These are phyloP conservation scores for Carex littledalei DNA, from an alignment of 176 grass and related monocot species.

Conservation along the genomic window DNA sequence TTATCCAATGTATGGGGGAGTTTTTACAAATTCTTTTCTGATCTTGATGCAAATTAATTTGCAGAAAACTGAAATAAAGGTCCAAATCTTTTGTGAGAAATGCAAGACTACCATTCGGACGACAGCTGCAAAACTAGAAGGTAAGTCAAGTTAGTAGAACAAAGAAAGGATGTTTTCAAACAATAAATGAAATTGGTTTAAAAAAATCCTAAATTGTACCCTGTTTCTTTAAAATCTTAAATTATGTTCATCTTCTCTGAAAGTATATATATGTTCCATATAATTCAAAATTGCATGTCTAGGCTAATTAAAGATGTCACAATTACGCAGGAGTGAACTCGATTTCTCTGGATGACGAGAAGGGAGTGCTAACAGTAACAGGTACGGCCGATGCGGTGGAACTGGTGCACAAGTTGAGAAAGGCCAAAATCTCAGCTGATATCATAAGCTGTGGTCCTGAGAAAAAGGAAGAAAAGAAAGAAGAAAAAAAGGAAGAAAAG, in stretches of 20 bases:
- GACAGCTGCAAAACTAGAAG: constrained; percentile 28
- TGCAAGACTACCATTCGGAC: constrained; percentile 45
- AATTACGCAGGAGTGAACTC: constrained; percentile 49
- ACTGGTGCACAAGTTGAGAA: constrained; percentile 36
- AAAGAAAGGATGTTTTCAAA: not conserved
- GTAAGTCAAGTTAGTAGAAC: constrained; percentile 5
- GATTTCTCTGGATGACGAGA: constrained; percentile 43
- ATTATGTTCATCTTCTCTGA: not conserved
- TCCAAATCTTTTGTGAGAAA: constrained; percentile 28
- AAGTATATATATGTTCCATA: not conserved
- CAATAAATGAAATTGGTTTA: not conserved
- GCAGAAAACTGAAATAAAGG: constrained; percentile 77
- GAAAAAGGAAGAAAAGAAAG: constrained; percentile 38
- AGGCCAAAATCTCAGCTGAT: constrained; percentile 21
- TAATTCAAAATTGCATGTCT: not conserved
- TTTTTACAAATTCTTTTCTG: not conserved
- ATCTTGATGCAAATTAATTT: not conserved
- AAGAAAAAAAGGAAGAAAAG: constrained; percentile 29
- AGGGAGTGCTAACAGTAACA: constrained; percentile 48
- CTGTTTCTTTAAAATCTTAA: not conserved
- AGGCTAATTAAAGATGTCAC: not conserved
- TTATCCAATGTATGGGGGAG: too few species aligned
- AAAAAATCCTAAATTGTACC: not conserved
- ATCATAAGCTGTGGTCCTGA: constrained; percentile 56
- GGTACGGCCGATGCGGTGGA: constrained; percentile 48